These are phyloP conservation scores for Starmerella bacillaris DNA, from an alignment of 805 yeast species.

Conservation along the genomic window DNA sequence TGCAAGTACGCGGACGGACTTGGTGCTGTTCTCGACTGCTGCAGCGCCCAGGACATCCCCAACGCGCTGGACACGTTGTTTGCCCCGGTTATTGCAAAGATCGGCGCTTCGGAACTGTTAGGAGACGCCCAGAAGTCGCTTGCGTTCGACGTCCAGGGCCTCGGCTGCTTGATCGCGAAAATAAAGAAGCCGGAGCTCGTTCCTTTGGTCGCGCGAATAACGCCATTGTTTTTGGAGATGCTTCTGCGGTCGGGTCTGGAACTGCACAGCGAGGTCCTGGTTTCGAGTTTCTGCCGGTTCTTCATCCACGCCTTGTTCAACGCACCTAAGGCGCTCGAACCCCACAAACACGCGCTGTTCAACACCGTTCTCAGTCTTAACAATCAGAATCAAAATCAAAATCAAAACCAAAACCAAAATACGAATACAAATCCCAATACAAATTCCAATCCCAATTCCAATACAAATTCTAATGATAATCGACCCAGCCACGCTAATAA, in stretches of 20 bases:
- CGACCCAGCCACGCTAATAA: no score
- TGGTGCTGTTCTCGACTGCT: constrained; percentile 55
- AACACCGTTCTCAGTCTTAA: constrained; percentile 1
- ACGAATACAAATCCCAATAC: no score
- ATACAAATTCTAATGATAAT: background rate
- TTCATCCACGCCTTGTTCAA: constrained; percentile 12
- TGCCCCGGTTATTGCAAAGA: constrained; percentile 44
- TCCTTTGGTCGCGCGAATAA: background rate
- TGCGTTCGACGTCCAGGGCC: constrained; percentile 31
- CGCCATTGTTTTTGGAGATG: constrained; percentile 1
- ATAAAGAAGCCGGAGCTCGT: constrained; percentile 26
- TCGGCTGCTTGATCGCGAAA: constrained; percentile 42
- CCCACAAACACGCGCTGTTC: constrained; percentile 5
- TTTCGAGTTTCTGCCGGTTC: constrained; percentile 11
- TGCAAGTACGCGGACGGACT: constrained; percentile 78
- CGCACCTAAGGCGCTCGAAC: constrained; percentile 6
- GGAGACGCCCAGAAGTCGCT: constrained; percentile 1
- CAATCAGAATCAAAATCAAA: no score
- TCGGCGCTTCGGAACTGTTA: constrained; percentile 27
- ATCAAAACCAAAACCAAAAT: no score
- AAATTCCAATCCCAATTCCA: background rate
- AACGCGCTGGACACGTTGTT: constrained; percentile 46
- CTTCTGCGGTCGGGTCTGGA: constrained; percentile 5
- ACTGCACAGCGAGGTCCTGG: constrained; percentile 1
- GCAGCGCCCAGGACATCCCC: no score